Conservation (phyloP, 768 basidiomycete genomes). For the Auricularia sp. region DNA sequence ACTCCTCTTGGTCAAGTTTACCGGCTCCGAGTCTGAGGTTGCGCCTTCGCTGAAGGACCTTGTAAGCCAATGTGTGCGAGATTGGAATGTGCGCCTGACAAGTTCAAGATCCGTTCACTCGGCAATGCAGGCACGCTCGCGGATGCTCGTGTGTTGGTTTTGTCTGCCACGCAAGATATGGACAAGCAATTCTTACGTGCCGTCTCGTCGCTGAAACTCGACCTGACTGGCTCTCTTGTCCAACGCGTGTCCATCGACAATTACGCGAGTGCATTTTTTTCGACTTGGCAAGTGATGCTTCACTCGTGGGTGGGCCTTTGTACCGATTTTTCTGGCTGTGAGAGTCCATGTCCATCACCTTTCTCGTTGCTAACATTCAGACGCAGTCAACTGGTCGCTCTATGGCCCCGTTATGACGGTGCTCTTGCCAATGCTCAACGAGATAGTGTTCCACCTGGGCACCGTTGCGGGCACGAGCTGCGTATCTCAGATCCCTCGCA, state of each 20-base stretch:
- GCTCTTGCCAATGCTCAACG: constrained; percentile 32
- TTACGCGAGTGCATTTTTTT: constrained; percentile 16
- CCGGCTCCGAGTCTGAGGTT: constrained; percentile 29
- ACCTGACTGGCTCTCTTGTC: constrained; percentile 48
- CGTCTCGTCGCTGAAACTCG: constrained; percentile 35
- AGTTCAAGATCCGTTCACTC: constrained; percentile 38
- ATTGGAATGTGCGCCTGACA: not conserved
- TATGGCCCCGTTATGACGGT: constrained; percentile 36
- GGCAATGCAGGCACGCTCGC: constrained; percentile 32
- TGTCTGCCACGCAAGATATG: constrained; percentile 35
- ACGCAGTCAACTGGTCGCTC: constrained; percentile 47
- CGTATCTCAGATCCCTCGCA: not conserved
- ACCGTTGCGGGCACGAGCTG: not conserved
- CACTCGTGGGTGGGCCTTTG: not conserved
- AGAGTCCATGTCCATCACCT: not conserved
- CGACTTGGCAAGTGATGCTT: not conserved
- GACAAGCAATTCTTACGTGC: constrained; percentile 43
- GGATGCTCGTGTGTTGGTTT: constrained; percentile 41
- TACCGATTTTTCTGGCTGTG: not conserved
- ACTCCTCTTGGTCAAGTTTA: constrained; percentile 53
- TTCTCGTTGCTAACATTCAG: not conserved
- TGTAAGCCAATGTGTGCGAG: constrained; percentile 29
- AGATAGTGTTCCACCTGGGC: constrained; percentile 18
- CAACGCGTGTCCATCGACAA: constrained; percentile 36
- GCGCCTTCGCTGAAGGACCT: constrained; percentile 46